Base-by-base conservation (phyloP, 2,329 filamentous ascomycete species). In the Nannizziopsis barbatae region DNA sequence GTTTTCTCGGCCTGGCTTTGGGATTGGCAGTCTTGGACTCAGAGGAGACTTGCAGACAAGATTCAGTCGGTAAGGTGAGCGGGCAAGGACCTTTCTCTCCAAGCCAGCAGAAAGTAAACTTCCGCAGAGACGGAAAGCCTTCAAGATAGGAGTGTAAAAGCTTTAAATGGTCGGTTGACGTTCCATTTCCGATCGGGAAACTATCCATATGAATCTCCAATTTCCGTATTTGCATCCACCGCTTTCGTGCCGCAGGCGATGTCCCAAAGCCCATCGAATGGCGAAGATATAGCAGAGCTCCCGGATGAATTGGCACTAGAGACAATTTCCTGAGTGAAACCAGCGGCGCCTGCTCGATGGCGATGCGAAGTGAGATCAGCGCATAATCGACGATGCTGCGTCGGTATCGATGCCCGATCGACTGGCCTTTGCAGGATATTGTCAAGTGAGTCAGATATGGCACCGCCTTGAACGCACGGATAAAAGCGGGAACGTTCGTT, bases 381-480 rank as follows among this genome's bases (percentile, higher is more conserved):
- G 86, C 86, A 61, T 92, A 94, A 72, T 94, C 88, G 51, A 94
- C 85, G 42, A 83, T 80, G 63, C 80, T 81, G 42, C 86, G 77
- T 33, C 86, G 77, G 61, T 88, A 86, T 39, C 83, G 74, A 62
- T 86, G 80, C 33, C 74, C 70, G 12, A 79, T 71, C 51, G 80
- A 72, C 63, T 88, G 83, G 33, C 80, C 83, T 4, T 85, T 84
- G 56, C 86, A 92, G 52, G 79, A 80, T 60, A 94, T 76, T 42
- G 77, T 83, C 51, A 95, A 72, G 62, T 90, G 84, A 40, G 77
- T 73, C 58, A 95, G 71, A 57, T 82, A 83, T 50, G 77, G 70
- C 58, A 94, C 65, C 53, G 80, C 71, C 32, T 75, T 76, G 61
- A 94, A 73, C 42, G 84, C 84, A 54, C 80, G 75, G 57, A 90